Evolutionary conservation across 148 eudicot species (phyloP).

Genomic region (Cornus suecica): DNA sequence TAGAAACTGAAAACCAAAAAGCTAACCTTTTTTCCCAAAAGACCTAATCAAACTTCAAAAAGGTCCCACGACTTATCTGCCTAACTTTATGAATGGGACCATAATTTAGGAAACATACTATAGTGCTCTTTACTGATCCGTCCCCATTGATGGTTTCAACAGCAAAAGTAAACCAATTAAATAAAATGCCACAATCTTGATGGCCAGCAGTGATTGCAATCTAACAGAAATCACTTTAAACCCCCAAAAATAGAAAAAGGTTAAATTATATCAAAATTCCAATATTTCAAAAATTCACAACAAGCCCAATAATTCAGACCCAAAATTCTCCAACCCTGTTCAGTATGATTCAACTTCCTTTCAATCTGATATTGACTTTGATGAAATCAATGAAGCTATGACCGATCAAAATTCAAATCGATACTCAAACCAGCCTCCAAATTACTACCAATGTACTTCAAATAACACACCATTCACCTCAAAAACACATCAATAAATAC

Average conservation of each 20-base stretch:
- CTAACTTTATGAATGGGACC: conserved; percentile 48
- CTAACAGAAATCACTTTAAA: background rate
- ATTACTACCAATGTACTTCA: background rate
- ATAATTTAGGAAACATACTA: conserved; percentile 13
- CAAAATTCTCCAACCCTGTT: background rate
- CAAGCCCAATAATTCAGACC: conserved; percentile 4
- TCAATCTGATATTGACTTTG: background rate
- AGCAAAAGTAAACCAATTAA: background rate
- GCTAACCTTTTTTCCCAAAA: conserved; percentile 47
- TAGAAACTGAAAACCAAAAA: conserved; percentile 28
- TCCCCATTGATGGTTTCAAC: conserved; percentile 11
- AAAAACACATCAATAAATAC: background rate
- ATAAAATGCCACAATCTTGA: background rate
- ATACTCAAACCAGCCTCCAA: background rate
- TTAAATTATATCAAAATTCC: background rate
- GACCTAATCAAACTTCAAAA: conserved; percentile 31
- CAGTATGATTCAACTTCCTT: background rate
- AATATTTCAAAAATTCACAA: background rate
- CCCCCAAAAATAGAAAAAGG: background rate
- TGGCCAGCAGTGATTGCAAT: background rate
- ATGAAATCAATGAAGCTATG: background rate
- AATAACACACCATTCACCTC: background rate
- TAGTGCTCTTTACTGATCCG: conserved; percentile 17
- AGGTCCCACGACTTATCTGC: conserved; percentile 45
- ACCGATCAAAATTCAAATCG: conserved; percentile 1